Evolutionary conservation across 208 protist species (phyloP).

Genomic region (Crithidia sp.): DNA sequence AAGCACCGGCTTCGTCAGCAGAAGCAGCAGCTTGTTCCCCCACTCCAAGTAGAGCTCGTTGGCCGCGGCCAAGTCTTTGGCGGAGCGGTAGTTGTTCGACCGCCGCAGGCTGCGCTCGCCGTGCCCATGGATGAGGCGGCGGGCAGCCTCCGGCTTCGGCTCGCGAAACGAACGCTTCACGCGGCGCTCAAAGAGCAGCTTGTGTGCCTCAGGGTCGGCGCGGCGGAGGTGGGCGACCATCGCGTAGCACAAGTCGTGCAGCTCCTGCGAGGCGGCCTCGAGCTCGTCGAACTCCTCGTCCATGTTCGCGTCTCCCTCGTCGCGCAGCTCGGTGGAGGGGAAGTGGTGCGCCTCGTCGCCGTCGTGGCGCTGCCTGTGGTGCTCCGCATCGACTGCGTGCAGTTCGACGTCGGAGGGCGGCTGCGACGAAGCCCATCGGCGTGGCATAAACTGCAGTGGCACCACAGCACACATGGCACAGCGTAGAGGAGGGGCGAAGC

Average conservation of each 20-base stretch:
- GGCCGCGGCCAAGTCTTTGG: conserved; percentile 64
- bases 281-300: conserved; percentile 88
- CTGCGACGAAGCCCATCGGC: conserved; percentile 2
- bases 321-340: conserved; percentile 14
- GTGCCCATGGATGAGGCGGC: conserved; percentile 74
- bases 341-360: not conserved
- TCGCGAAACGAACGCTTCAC: conserved; percentile 74
- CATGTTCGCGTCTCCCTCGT: conserved; percentile 26
- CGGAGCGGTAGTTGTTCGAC: conserved; percentile 66
- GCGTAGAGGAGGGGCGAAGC: not conserved
- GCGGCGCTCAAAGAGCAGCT: conserved; percentile 69
- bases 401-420: conserved; percentile 3
- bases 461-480: not conserved
- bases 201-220: conserved; percentile 64
- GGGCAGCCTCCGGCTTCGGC: conserved; percentile 71
- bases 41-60: conserved; percentile 77
- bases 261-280: conserved; percentile 90
- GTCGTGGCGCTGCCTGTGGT: not conserved
- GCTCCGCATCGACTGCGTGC: not conserved
- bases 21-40: conserved; percentile 80
- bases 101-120: conserved; percentile 45
- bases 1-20: conserved; percentile 76
- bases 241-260: conserved; percentile 87
- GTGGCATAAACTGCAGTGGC: not conserved
- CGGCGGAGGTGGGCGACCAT: conserved; percentile 81